These are phyloP conservation scores for Circinella minor DNA, from an alignment of 371 early-diverging fungal genomes.

Conservation along the genomic window DNA sequence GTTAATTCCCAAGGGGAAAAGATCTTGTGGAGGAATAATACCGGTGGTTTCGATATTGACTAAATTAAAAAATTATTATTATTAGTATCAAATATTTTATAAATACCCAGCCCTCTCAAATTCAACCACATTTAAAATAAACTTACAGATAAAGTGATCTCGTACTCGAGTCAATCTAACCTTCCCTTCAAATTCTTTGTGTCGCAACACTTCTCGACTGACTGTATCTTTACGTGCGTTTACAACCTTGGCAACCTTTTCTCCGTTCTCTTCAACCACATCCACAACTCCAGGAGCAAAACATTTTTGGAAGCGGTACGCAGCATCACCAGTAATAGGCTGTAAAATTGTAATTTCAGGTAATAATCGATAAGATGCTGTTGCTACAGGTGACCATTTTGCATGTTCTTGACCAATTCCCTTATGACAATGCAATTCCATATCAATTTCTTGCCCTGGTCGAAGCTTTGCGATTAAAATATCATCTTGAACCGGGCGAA, in stretches of 20 bases:
- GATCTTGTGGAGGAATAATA: constrained; percentile 74
- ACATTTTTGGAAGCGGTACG: constrained; percentile 87
- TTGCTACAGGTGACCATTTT: constrained; percentile 99
- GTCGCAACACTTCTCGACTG: constrained; percentile 94
- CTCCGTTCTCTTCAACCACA: constrained; percentile 69
- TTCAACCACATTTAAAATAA: background rate
- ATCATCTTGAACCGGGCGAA: constrained; percentile 83
- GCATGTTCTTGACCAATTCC: constrained; percentile 97
- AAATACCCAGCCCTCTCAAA: background rate
- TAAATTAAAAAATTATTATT: constrained; percentile 22
- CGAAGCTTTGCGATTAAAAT: constrained; percentile 96
- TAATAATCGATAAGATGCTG: constrained; percentile 95
- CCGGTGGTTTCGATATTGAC: constrained; percentile 93
- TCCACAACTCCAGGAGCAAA: constrained; percentile 94
- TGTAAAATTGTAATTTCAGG: constrained; percentile 90
- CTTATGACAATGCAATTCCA: constrained; percentile 92
- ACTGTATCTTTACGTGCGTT: constrained; percentile 97
- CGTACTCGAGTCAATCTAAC: constrained; percentile 90
- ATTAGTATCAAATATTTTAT: too few relatives aligned
- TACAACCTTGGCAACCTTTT: constrained; percentile 77
- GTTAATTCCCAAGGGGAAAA: constrained; percentile 80
- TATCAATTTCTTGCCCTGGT: constrained; percentile 90
- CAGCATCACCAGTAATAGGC: constrained; percentile 89
- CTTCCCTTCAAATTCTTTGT: constrained; percentile 90
- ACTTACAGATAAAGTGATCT: constrained; percentile 97